These are phyloP conservation scores for Kalaharituber pfeilii DNA, from an alignment of 2,329 filamentous ascomycete genomes.

Conservation along the genomic window DNA sequence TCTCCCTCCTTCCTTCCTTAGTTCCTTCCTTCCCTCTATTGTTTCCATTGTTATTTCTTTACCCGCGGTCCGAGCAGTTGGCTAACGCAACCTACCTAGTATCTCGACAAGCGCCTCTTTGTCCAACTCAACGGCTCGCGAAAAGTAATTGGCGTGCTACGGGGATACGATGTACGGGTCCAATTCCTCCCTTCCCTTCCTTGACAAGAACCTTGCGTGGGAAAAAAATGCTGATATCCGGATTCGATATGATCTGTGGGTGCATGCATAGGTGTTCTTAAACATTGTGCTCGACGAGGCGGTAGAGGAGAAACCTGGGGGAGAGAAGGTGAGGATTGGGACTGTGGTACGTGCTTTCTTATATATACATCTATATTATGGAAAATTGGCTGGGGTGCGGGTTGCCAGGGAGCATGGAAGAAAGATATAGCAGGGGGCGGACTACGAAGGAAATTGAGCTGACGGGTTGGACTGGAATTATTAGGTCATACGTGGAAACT, in stretches of 20 bases:
- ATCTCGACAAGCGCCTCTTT: slow-evolving; percentile 97
- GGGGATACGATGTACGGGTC: slow-evolving; percentile 76
- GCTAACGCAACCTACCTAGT: slow-evolving; percentile 37
- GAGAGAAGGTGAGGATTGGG: slow-evolving; percentile 76
- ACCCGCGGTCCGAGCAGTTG: slow-evolving; percentile 13
- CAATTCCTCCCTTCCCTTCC: background rate
- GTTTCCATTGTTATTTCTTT: slow-evolving; percentile 6
- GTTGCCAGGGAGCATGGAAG: too few relatives aligned
- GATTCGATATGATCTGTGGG: background rate
- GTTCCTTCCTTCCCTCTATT: slow-evolving; percentile 4
- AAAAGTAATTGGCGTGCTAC: slow-evolving; percentile 85
- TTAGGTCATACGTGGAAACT: slow-evolving; percentile 93
- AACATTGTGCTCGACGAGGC: slow-evolving; percentile 97
- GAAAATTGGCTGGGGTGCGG: background rate
- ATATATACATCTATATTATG: slow-evolving; percentile 25
- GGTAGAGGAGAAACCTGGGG: slow-evolving; percentile 80
- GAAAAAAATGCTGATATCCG: background rate
- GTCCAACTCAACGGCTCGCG: slow-evolving; percentile 95
- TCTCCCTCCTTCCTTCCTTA: slow-evolving; percentile 11
- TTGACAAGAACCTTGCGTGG: background rate
- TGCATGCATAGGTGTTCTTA: slow-evolving; percentile 59
- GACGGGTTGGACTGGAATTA: too few relatives aligned
- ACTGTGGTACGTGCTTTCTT: slow-evolving; percentile 91
- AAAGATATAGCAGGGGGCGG: too few relatives aligned
- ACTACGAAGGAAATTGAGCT: too few relatives aligned